Percentiles rank a stretch among this genome's conserved stretches.
Evolutionary conservation across 805 yeast species (phyloP).

Genomic region (Aciculoconidium aculeatum): DNA sequence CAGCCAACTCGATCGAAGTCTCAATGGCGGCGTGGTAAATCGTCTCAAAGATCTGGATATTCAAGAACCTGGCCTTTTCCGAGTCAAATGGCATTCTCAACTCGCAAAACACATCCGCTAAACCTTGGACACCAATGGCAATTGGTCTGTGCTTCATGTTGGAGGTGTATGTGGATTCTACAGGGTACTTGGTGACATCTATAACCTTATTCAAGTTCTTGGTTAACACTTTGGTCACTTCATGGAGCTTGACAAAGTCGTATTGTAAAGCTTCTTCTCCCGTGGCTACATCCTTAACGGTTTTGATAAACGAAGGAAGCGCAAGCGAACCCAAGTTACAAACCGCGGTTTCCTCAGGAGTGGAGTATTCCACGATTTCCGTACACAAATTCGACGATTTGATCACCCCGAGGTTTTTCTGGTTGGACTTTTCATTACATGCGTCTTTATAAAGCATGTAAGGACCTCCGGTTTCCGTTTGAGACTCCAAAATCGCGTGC

Average conservation of each 20-base stretch:
- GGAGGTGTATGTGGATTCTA: constrained; percentile 47
- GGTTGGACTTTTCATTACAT: constrained; percentile 53
- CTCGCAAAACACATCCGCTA: constrained; percentile 53
- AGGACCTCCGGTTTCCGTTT: constrained; percentile 62
- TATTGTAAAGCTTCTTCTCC: constrained; percentile 29
- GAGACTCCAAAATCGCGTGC: constrained; percentile 56
- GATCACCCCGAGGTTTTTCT: constrained; percentile 54
- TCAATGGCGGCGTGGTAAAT: constrained; percentile 57
- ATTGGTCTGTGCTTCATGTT: constrained; percentile 57
- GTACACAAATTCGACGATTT: constrained; percentile 60
- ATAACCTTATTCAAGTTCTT: constrained; percentile 52
- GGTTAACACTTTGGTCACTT: constrained; percentile 48
- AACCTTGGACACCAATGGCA: constrained; percentile 60
- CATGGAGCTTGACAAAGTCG: constrained; percentile 51
- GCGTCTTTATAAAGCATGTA: constrained; percentile 62
- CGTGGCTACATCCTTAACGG: constrained; percentile 27
- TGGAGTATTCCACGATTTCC: constrained; percentile 57
- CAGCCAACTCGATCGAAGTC: constrained; percentile 50
- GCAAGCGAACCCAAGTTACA: constrained; percentile 59
- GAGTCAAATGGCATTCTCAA: constrained; percentile 55
- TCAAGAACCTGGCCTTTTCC: constrained; percentile 49
- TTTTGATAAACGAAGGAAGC: constrained; percentile 50
- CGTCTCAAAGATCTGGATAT: constrained; percentile 56
- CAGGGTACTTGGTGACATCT: constrained; percentile 53
- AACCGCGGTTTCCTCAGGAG: constrained; percentile 54